These are phyloP conservation scores for Aspergillus kassunensis DNA, from an alignment of 495 filamentous ascomycete species.

Conservation along the genomic window DNA sequence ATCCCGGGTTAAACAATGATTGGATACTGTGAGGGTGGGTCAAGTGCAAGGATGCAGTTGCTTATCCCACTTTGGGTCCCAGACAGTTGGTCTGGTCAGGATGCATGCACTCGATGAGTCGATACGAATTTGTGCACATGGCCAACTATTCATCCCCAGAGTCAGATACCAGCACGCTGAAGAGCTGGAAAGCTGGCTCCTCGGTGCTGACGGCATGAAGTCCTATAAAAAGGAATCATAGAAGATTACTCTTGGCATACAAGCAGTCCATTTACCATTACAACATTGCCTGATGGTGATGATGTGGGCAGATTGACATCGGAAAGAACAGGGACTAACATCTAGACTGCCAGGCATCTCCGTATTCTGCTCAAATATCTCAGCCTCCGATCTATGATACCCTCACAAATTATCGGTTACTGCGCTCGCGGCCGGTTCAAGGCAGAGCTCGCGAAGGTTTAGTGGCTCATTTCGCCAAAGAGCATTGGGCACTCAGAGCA, in stretches of 20 bases:
- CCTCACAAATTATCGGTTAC: too few species aligned
- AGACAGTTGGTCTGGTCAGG: constrained; percentile 18
- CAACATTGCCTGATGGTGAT: too few species aligned
- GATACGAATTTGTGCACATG: constrained; percentile 1
- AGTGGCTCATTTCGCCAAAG: constrained; percentile 11
- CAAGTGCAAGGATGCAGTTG: constrained; percentile 26
- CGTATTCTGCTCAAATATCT: too few species aligned
- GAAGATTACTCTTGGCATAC: not conserved
- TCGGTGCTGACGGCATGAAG: not conserved
- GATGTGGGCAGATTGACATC: too few species aligned
- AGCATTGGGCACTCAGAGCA: constrained; percentile 15
- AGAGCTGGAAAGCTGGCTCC: too few species aligned
- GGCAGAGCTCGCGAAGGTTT: constrained; percentile 12
- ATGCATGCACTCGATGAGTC: not conserved
- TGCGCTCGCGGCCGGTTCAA: constrained; percentile 6
- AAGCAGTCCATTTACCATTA: constrained; percentile 6
- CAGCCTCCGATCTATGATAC: too few species aligned
- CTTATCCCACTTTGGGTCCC: constrained; percentile 20
- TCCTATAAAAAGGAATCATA: constrained; percentile 1
- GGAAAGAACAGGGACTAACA: too few species aligned
- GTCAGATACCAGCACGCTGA: not conserved
- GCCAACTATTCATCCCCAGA: not conserved
- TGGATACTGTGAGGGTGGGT: constrained; percentile 20
- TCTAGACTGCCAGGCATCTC: too few species aligned
- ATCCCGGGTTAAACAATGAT: constrained; percentile 12